Conservation (phyloP, 768 basidiomycete genomes). For the Pisolithus tinctorius region DNA sequence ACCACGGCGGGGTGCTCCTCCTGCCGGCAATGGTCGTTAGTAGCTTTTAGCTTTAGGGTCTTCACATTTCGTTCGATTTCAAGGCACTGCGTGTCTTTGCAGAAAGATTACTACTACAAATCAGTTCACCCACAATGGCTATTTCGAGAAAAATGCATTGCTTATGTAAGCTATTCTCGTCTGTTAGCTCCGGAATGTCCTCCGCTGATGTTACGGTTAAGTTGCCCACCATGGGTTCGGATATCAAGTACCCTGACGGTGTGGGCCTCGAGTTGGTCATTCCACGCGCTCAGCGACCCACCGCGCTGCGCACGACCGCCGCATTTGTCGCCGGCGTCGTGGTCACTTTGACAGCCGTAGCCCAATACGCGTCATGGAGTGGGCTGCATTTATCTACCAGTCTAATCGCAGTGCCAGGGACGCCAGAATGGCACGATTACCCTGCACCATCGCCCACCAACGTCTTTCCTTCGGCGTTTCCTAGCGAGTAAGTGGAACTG, state of each 20-base stretch:
- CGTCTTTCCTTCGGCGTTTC: conserved; percentile 59
- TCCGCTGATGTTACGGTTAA: no score
- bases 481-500: conserved; percentile 32
- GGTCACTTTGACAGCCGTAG: conserved; percentile 6
- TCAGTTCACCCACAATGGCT: no score
- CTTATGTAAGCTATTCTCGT: no score
- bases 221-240: neutral
- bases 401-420: conserved; percentile 64
- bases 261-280: neutral
- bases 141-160: no score
- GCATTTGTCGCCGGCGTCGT: conserved; percentile 9
- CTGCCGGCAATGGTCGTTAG: conserved; percentile 18
- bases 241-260: neutral
- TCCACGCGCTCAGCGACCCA: neutral
- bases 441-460: conserved; percentile 69
- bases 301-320: conserved; percentile 2
- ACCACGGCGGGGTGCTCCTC: conserved; percentile 29
- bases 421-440: conserved; percentile 56
- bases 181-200: no score
- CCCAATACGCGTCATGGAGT: conserved; percentile 1
- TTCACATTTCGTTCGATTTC: no score
- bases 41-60: neutral
- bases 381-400: neutral
- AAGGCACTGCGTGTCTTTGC: no score
- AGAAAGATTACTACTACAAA: no score